Evolutionary conservation across 208 protist species (phyloP).

Genomic region (Trypanosoma cruzi): DNA sequence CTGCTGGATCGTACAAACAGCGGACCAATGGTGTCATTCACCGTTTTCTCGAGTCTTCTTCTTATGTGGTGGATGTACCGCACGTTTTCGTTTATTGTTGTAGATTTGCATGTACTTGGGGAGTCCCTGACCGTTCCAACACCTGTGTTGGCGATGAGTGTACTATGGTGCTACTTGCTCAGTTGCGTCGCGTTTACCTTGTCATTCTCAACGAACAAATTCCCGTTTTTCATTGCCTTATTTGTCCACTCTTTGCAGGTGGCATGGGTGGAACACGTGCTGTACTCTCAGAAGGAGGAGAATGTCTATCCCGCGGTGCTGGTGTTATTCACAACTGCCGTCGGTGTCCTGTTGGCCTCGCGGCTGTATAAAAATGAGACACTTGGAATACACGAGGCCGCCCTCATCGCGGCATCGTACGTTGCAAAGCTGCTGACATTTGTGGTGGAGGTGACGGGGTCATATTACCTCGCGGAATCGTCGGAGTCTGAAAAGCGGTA

Average conservation of each 20-base stretch:
- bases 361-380: slow-evolving; percentile 69
- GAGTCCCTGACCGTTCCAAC: slow-evolving; percentile 68
- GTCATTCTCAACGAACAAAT: slow-evolving; percentile 65
- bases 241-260: slow-evolving; percentile 74
- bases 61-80: slow-evolving; percentile 91
- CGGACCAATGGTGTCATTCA: slow-evolving; percentile 75
- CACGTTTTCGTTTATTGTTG: slow-evolving; percentile 86
- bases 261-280: slow-evolving; percentile 81
- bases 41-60: slow-evolving; percentile 72
- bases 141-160: slow-evolving; percentile 53
- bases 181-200: slow-evolving; percentile 76
- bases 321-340: slow-evolving; percentile 62
- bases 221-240: slow-evolving; percentile 46
- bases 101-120: slow-evolving; percentile 82
- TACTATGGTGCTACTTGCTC: slow-evolving; percentile 83
- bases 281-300: slow-evolving; percentile 86
- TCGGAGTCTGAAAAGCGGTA: not conserved
- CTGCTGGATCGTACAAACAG: slow-evolving; percentile 71
- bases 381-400: slow-evolving; percentile 42
- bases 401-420: slow-evolving; percentile 69
- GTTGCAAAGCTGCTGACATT: slow-evolving; percentile 82
- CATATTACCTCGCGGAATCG: slow-evolving; percentile 60
- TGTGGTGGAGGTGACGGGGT: slow-evolving; percentile 71
- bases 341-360: slow-evolving; percentile 56
- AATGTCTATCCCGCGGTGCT: slow-evolving; percentile 75